Conservation (phyloP, 1,139 yeast genomes). For the Yamadazyma membranifaciens region DNA sequence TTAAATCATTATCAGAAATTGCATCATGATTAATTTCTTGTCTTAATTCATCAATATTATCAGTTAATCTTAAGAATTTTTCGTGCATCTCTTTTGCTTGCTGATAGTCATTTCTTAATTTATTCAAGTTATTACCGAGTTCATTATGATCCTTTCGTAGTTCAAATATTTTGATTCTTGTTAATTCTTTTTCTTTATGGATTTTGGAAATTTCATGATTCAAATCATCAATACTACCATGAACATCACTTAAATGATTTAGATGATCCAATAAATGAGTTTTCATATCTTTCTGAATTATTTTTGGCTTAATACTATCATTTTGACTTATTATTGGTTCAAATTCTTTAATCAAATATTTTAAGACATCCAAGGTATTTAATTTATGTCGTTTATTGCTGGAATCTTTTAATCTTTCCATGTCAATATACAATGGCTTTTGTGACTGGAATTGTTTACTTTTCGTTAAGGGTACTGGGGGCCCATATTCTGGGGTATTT, state of each 20-base stretch:
- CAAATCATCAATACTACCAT: constrained; percentile 42
- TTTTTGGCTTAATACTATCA: constrained; percentile 19
- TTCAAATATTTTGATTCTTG: constrained; percentile 39
- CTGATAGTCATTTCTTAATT: constrained; percentile 31
- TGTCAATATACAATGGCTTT: constrained; percentile 28
- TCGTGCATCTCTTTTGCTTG: constrained; percentile 23
- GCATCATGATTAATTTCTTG: constrained; percentile 5
- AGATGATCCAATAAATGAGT: constrained; percentile 30
- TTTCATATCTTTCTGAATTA: constrained; percentile 31
- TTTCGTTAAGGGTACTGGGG: constrained; percentile 21
- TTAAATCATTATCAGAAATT: constrained; percentile 6
- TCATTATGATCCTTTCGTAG: constrained; percentile 35
- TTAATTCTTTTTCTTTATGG: constrained; percentile 39
- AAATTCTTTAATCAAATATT: constrained; percentile 29
- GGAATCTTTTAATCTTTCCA: constrained; percentile 26
- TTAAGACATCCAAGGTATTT: constrained; percentile 39
- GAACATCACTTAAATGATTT: constrained; percentile 32
- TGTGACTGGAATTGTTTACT: constrained; percentile 20
- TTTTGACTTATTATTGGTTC: constrained; percentile 19
- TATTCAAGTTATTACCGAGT: constrained; percentile 40
- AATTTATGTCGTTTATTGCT: constrained; percentile 24
- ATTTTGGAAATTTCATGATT: constrained; percentile 33
- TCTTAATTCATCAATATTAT: constrained; percentile 10
- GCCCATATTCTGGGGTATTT: background rate
- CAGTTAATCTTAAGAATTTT: constrained; percentile 18